Conservation (phyloP, 306 rosid genomes). For the Casuarina equisetifolia region DNA sequence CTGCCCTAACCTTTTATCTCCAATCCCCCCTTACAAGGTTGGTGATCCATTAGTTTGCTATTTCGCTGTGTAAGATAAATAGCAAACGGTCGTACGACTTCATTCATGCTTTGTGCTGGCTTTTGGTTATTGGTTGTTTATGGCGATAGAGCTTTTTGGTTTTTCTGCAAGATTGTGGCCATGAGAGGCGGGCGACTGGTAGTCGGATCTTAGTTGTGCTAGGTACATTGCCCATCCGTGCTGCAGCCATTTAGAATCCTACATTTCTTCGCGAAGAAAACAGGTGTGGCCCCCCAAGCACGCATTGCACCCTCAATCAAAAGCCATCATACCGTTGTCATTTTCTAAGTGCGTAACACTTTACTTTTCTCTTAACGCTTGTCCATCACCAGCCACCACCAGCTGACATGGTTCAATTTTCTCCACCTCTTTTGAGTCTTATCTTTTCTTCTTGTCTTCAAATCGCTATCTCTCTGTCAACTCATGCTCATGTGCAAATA, state of each 20-base stretch:
- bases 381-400: conserved; percentile 27
- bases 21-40: too few species aligned
- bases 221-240: neutral
- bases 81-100: too few species aligned
- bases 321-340: conserved; percentile 23
- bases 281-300: conserved; percentile 23
- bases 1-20: too few species aligned
- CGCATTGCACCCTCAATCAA: conserved; percentile 12
- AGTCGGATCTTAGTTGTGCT: too few species aligned
- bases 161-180: too few species aligned
- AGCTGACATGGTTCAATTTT: conserved; percentile 8
- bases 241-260: conserved; percentile 22
- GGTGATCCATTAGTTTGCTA: too few species aligned
- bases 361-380: conserved; percentile 25
- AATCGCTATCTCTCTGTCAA: conserved; percentile 14
- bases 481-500: conserved; percentile 38
- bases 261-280: conserved; percentile 23
- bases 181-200: too few species aligned
- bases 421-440: conserved; percentile 7
- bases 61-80: too few species aligned
- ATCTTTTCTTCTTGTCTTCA: conserved; percentile 1
- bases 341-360: conserved; percentile 28
- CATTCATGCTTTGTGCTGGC: too few species aligned
- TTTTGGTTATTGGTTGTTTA: too few species aligned
- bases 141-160: too few species aligned